Base-by-base conservation (phyloP, 805 yeast species). In the Kodamaea lidongshanica region DNA sequence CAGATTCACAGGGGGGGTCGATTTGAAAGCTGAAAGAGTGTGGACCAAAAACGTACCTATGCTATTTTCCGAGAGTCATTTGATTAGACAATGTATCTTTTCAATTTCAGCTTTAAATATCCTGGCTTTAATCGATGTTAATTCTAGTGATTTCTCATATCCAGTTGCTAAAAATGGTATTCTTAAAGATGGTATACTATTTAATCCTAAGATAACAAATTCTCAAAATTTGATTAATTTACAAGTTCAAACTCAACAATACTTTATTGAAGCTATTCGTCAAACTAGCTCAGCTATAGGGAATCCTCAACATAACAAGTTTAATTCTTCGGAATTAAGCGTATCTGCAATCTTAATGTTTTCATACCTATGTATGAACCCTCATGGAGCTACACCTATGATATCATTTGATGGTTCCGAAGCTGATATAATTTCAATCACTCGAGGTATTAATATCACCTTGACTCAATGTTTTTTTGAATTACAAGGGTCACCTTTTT, bases 331-430 rank as follows among this genome's bases (percentile, higher is more conserved):
- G 7, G 55, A 48, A 29, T 26, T 52, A 10, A 19, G 35, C 3
- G 24, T 47, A 2, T 45, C 55, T 5, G 40, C 52, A 4, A 38
- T 45, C 19, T 26, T 55, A 7, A 38, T 55, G 12, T 55, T 44
- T 35, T 45, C 61, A 9, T 59, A 44, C 26, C 32, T 57, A 7
- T 58, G 56, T 4, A 33, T 59, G 4, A 62, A 58, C 35, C 59
- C 62, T 3, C 52, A 50, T 27, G 39, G 40, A 12, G 33, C 55
- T 8, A 30, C 51, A 13, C 63, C 64, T 5, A 34, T 61, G 16
- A 42, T 60, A 1, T 42, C 44, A 11, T 49, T 45, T 21, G 50
- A 48, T 13, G 27, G 27, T 3, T 28, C 30, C 6, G 42, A 43
- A 7, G 27, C 46, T 2, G 59, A 54, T 30, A 37, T 51, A 13